Base-by-base conservation (phyloP, 2,329 filamentous ascomycete genomes). In the Exophiala phaeomuriformis region DNA sequence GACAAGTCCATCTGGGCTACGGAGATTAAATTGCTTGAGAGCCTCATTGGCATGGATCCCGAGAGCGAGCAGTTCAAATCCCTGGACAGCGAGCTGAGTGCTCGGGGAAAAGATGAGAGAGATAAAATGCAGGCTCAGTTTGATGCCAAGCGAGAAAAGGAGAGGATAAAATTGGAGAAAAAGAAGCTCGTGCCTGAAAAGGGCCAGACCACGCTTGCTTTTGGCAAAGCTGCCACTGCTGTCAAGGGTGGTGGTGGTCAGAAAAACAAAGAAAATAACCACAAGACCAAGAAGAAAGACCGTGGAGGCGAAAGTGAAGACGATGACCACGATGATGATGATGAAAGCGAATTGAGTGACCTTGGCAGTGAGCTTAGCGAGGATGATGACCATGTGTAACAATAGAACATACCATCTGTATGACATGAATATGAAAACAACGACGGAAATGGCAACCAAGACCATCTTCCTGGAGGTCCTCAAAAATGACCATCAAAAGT, bases 11-110 rank as follows among this genome's bases (percentile, higher is more conserved):
- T 96, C 10, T 97, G 91, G 90, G 90, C 90, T 1, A 78, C 84
- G 43, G 93, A 98, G 73, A 97, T 98, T 71, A 96, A 96, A 74
- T 50, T 97, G 59, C 78, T 98, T 3, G 93, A 98, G 71, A 83
- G 83, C 43, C 75, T 98, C 47, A 85, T 96, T 39, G 91, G 84
- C 5, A 88, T 90, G 81, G 86, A 96, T 66, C 68, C 81, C 0
- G 85, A 89, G 35, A 76, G 80, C n/a, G 76, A 83, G 5, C 84
- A 87, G 63, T 96, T 96, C 66, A 73, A 70, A 61, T 69, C 74
- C 8, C 70, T 88, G 49, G 88, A 89, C 60, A 68, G 70, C 53
- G 76, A 81, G 47, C 68, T 97, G 61, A 78, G 85, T 53, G 81
- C 78, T 36, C 75, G 80, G 64, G 93, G 93, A 0, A 76, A 75